Evolutionary conservation across 192 early-diverging fungal species (phyloP).

Genomic region (Backusella sp.): DNA sequence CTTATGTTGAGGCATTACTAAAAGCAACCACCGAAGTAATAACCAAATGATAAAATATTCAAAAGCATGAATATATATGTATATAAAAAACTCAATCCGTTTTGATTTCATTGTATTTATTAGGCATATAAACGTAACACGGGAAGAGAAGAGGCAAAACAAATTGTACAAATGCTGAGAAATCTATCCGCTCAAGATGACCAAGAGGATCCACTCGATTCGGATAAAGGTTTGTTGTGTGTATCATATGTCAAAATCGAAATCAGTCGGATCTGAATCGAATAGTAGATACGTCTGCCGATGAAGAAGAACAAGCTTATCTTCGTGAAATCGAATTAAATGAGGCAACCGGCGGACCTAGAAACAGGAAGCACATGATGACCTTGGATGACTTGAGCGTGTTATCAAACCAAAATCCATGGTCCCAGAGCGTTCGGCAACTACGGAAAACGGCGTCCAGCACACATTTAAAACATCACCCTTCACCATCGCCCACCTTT

Average conservation of each 20-base stretch:
- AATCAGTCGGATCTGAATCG: background rate
- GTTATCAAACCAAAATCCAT: background rate
- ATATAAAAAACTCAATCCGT: background rate
- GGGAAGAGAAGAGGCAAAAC: slow-evolving; percentile 19
- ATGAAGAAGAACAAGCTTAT: slow-evolving; percentile 37
- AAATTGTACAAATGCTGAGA: slow-evolving; percentile 29
- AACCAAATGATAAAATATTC: background rate
- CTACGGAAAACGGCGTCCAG: background rate
- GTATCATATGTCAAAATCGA: background rate
- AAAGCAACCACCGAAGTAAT: slow-evolving; percentile 25
- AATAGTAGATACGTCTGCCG: slow-evolving; percentile 2
- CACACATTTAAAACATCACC: background rate
- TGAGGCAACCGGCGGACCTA: background rate
- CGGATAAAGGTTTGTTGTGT: background rate
- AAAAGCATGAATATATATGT: too few species aligned
- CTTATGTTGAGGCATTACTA: slow-evolving; percentile 31
- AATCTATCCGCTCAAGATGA: slow-evolving; percentile 24
- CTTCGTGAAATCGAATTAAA: slow-evolving; percentile 25
- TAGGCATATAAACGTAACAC: slow-evolving; percentile 18
- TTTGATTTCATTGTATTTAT: background rate
- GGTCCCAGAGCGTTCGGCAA: background rate
- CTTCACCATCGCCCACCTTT: background rate
- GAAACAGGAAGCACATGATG: background rate
- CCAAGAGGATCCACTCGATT: slow-evolving; percentile 8
- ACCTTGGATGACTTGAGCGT: slow-evolving; percentile 6